Conservation (phyloP, 495 filamentous ascomycete genomes). For the Aspergillus saccharolyticus region DNA sequence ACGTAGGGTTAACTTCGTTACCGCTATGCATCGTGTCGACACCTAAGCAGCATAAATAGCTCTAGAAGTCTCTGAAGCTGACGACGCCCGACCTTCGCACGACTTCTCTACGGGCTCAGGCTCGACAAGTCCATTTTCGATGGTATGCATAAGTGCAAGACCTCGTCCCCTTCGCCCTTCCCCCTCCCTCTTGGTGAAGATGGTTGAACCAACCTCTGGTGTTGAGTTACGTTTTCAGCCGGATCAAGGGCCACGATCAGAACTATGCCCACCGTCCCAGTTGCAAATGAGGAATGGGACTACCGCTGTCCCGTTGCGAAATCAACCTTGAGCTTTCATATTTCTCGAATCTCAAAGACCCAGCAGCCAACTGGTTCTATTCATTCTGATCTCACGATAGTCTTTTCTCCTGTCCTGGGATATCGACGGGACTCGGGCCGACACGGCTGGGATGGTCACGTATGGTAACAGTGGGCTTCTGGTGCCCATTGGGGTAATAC, state of each 20-base stretch:
- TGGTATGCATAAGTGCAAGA: neutral
- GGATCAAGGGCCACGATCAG: neutral
- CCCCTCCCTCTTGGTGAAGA: neutral
- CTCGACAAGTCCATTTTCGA: neutral
- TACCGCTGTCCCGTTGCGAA: neutral
- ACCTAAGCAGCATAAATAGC: neutral
- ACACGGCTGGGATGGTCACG: conserved; percentile 2
- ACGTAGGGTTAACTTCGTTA: conserved; percentile 2
- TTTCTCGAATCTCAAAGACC: neutral
- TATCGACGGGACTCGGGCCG: neutral
- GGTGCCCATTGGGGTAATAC: conserved; percentile 1
- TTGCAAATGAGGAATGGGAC: neutral
- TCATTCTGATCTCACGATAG: too few species aligned
- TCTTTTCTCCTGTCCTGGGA: neutral
- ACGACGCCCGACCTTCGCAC: neutral
- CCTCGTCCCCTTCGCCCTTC: too few species aligned
- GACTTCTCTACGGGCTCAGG: neutral
- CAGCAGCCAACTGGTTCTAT: neutral
- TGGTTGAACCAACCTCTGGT: neutral
- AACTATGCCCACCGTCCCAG: neutral
- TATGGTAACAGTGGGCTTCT: conserved; percentile 1
- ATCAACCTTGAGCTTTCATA: neutral
- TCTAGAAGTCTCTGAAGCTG: neutral
- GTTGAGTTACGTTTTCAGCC: neutral
- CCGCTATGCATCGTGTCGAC: neutral